Evolutionary conservation across 306 rosid species (phyloP).

Genomic region (Gleditsia sinensis): DNA sequence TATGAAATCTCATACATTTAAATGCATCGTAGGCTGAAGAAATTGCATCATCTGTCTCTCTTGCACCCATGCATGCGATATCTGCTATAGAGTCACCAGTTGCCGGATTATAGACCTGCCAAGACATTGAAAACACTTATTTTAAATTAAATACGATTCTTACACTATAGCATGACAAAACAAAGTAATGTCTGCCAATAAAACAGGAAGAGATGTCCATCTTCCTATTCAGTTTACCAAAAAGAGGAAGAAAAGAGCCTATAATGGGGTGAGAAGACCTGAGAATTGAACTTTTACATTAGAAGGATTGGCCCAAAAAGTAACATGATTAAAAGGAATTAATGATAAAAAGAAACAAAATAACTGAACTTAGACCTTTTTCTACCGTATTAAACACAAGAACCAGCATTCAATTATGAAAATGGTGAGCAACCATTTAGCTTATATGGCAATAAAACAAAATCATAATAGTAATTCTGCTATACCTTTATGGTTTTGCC

Average conservation of each 20-base stretch:
- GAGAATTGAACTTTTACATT: not conserved
- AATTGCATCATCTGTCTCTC: constrained; percentile 91
- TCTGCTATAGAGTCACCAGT: constrained; percentile 86
- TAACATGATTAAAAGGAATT: not conserved
- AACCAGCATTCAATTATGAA: not conserved
- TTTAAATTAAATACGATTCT: constrained; percentile 8
- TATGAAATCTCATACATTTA: constrained; percentile 53
- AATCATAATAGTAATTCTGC: not conserved
- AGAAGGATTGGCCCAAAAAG: not conserved
- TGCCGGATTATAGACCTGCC: constrained; percentile 89
- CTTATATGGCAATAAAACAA: not conserved
- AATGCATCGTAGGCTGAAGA: constrained; percentile 80
- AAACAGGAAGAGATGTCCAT: constrained; percentile 14
- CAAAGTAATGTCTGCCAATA: constrained; percentile 13
- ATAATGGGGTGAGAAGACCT: not conserved
- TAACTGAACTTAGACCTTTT: not conserved
- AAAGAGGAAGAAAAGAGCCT: not conserved
- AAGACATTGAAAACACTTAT: constrained; percentile 6
- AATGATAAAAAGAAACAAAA: not conserved
- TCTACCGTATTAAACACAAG: not conserved
- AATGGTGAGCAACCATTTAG: not conserved
- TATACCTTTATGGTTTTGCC: constrained; percentile 78
- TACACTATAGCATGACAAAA: not conserved
- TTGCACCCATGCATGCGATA: constrained; percentile 86
- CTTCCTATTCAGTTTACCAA: constrained; percentile 10